Base-by-base conservation (phyloP, 1,139 yeast genomes). In the Blastobotrys serpentis region DNA sequence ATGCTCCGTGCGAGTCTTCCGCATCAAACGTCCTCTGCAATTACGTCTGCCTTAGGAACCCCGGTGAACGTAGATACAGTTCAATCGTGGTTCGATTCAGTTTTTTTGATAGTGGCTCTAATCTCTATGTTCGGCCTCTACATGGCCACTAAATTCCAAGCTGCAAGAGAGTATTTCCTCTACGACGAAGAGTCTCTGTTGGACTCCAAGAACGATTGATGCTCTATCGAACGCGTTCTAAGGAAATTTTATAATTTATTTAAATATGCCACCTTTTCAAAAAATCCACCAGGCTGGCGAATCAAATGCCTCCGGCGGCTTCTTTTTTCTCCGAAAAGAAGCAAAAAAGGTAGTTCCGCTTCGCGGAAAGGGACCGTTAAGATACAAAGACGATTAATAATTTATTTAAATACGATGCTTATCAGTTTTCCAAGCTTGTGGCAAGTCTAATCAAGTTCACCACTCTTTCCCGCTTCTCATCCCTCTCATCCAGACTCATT, bases 41-140 rank as follows among this genome's bases (percentile, higher is more conserved):
- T 72, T 34, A 76, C 81, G 22, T 69, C 71, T n/a, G 77, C 75
- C 11, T 64, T 74, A 34, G 74, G 73, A 7, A 69, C 74, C 5
- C 74, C 75, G 2, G 57, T 75, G 47, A 83, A 81, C 55, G 81
- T 81, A 16, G 69, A 74, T 34, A 76, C 83, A 49, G 81, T 88
- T 29, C 95, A 89, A 61, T 70, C 75, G 26, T 84, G 94, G 89
- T 88, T 86, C 61, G 96, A 89, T 60, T 74, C 81, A 54, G 78
- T 86, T 25, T 87, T 82, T 68, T 79, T 82, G 10, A 49, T 77
- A 4, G 73, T 85, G 3, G 78, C 85, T 51, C 59, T 79, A 1
- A 57, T 73, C 2, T 80, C 90, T 0, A 64, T 78, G 1, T 55
- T 77, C 1, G 78, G 79, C 2, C 53, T 67, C 22, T 64, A 54